Evolutionary conservation across 1,284 basidiomycete species (phyloP).

Genomic region (Ganoderma sinense): DNA sequence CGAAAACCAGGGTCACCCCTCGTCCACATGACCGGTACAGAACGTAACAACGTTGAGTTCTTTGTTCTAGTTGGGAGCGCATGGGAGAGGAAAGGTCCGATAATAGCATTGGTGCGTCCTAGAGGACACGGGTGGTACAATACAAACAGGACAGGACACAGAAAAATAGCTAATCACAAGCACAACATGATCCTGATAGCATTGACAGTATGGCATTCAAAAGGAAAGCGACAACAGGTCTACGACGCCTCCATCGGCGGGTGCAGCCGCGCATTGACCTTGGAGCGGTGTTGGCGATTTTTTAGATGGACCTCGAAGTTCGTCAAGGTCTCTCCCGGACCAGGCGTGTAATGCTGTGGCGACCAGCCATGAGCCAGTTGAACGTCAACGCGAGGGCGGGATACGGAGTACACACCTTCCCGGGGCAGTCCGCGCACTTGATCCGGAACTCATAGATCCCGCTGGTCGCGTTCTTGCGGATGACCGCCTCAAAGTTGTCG

Average conservation of each 20-base stretch:
- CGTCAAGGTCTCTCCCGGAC: constrained; percentile 86
- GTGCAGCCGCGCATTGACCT: constrained; percentile 54
- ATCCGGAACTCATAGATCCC: constrained; percentile 85
- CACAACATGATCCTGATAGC: constrained; percentile 37
- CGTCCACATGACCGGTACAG: no score
- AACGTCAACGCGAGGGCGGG: background rate
- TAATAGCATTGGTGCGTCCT: constrained; percentile 19
- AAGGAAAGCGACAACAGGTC: constrained; percentile 12
- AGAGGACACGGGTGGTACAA: constrained; percentile 22
- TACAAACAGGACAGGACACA: constrained; percentile 25
- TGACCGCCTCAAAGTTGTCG: constrained; percentile 85
- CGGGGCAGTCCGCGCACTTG: constrained; percentile 94
- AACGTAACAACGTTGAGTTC: background rate
- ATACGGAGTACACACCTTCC: constrained; percentile 70
- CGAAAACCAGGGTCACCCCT: background rate
- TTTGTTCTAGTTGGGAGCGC: background rate
- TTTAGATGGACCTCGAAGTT: constrained; percentile 95
- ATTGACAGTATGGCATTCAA: constrained; percentile 18
- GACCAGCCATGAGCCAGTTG: background rate
- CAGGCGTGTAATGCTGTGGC: constrained; percentile 87
- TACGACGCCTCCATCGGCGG: constrained; percentile 22
- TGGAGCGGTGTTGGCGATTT: constrained; percentile 74
- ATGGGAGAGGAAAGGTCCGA: background rate
- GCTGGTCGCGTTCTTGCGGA: constrained; percentile 61
- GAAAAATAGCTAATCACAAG: constrained; percentile 31